Evolutionary conservation across 768 basidiomycete genomes (phyloP).

Genomic region (Kwoniella europaea): DNA sequence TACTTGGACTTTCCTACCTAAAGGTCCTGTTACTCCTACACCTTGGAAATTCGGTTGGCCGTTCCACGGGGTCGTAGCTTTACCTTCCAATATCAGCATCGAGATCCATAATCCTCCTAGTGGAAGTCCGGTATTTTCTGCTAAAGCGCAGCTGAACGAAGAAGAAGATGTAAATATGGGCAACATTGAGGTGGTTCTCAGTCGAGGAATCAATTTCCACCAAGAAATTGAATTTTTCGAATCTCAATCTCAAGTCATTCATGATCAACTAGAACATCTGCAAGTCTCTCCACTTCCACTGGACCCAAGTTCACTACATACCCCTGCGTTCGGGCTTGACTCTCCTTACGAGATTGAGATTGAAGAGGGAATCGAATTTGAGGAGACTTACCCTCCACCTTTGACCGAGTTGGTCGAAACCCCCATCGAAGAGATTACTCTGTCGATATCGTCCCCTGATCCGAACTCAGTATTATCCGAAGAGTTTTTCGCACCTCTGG

Average conservation of each 20-base stretch:
- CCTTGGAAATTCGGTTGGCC: conserved; percentile 14
- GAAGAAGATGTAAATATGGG: too few species aligned
- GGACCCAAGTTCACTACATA: neutral
- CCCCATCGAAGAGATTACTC: neutral
- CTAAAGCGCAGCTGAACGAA: too few species aligned
- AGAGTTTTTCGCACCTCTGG: neutral
- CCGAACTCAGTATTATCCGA: neutral
- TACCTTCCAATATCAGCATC: neutral
- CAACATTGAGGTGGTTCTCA: too few species aligned
- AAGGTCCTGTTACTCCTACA: conserved; percentile 11
- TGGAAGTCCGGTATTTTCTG: neutral
- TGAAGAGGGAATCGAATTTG: neutral
- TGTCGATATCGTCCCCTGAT: neutral
- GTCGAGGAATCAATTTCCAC: neutral
- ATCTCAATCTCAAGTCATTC: neutral
- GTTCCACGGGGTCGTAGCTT: neutral
- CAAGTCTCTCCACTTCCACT: neutral
- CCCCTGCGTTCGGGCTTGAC: neutral
- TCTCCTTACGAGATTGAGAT: neutral
- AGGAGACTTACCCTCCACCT: neutral
- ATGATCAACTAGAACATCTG: neutral
- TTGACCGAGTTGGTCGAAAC: neutral
- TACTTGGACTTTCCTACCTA: conserved; percentile 9
- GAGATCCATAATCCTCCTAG: neutral
- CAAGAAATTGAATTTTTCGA: neutral